Evolutionary conservation across 257 asterid species (phyloP), one percentile per base, ranked within the genome.

Genomic region (Solanum sitiens): DNA sequence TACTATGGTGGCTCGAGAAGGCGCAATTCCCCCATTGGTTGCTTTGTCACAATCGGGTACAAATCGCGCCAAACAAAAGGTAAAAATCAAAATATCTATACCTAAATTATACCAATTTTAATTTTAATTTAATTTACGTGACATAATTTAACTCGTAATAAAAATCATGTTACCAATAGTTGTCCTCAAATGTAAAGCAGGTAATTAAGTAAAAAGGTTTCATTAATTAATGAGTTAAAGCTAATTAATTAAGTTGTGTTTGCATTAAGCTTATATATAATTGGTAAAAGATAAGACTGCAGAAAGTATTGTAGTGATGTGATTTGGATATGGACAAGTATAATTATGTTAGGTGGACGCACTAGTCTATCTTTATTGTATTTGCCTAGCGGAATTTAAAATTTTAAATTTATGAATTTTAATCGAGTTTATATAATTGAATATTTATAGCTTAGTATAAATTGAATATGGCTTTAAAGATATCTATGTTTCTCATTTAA

Each of bases 1-100:
- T 37, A 95, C 92, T 30, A 89, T 96, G 98, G 99, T 97, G 93
- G 96, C 98, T 27, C 95, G 99, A 44, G 99, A 97, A 91, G 99
- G 99, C 6, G 99, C 98, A 27, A 94, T 97, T 90, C 99, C 99
- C 14, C 98, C 99, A 16, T 85, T 97, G 90, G 98, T 96, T 37
- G 98, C 98, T 61, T 85, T 97, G 94, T 93, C 99, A 1, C 99
- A 97, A 84, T 89, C 98, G 47, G 98, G 98, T 40, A 94, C 99
- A 87, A 94, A 91, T 65, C 95, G 99, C 68, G 98, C 99, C 89
- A 96, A 94, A 90, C 98, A 90, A 87, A 96, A 96, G 99, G 99
- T 97, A 90, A 90, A 84, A 86, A 27, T 37, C 37, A 33, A 27
- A 45, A 37, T 18, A 56, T 53, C n/a, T 53, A 53, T 53, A 53